These are phyloP conservation scores for Hirschfeldia incana DNA, from an alignment of 345 rosid species.

Conservation along the genomic window DNA sequence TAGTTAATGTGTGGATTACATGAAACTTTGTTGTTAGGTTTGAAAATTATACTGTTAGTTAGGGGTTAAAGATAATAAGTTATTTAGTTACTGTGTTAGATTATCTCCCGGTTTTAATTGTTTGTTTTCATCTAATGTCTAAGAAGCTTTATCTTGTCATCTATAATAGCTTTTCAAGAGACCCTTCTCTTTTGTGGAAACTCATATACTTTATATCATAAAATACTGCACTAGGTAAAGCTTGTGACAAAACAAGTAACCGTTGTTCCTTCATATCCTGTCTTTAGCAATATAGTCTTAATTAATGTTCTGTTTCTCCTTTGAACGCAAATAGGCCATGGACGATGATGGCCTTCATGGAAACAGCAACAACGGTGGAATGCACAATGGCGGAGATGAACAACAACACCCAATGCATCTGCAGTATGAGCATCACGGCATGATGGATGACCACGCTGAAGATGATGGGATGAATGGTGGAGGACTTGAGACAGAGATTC, in stretches of 20 bases:
- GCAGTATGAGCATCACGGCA: constrained; percentile 47
- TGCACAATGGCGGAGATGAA: constrained; percentile 46
- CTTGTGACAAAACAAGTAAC: background rate
- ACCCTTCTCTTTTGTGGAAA: background rate
- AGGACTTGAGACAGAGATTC: constrained; percentile 49
- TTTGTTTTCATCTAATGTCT: background rate
- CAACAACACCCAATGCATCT: constrained; percentile 33
- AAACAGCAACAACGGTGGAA: constrained; percentile 25
- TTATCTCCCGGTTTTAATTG: background rate
- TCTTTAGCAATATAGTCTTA: constrained; percentile 2
- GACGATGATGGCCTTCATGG: constrained; percentile 49
- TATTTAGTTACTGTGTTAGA: background rate
- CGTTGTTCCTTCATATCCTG: background rate
- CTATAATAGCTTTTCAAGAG: background rate
- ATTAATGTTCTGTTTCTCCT: constrained; percentile 2
- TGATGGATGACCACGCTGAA: constrained; percentile 48
- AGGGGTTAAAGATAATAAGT: background rate
- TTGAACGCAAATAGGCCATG: constrained; percentile 41
- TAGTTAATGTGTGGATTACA: background rate
- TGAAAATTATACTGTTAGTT: background rate
- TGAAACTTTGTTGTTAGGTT: background rate
- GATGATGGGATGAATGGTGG: constrained; percentile 43
- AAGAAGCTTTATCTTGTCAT: background rate
- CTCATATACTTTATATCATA: background rate
- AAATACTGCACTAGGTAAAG: constrained; percentile 8